Evolutionary conservation across 83 land plant species (phyloP).

Genomic region (Isoetes engelmannii): DNA sequence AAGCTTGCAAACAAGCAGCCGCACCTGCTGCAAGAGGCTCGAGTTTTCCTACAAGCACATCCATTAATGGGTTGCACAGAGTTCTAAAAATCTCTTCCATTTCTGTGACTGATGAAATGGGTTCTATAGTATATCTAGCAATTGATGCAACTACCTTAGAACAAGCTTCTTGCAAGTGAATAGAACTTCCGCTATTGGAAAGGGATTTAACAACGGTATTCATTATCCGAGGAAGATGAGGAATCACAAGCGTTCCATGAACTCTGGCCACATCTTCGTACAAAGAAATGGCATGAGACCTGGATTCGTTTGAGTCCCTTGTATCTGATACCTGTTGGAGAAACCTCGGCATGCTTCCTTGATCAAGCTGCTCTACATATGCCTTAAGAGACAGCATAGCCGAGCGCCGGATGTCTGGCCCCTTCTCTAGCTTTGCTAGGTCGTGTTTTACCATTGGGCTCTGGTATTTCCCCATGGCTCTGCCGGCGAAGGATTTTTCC

Average conservation of each 20-base stretch:
- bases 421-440: constrained; percentile 35
- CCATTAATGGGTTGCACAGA: constrained; percentile 16
- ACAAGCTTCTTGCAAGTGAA: constrained; percentile 13
- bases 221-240: constrained; percentile 23
- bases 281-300: constrained; percentile 15
- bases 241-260: constrained; percentile 11
- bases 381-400: constrained; percentile 27
- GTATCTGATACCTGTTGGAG: constrained; percentile 27
- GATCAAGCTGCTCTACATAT: constrained; percentile 28
- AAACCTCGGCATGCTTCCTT: constrained; percentile 21
- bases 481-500: too few species aligned
- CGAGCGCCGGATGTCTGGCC: constrained; percentile 23
- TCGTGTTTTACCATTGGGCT: constrained; percentile 41
- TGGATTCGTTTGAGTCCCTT: constrained; percentile 1
- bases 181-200: constrained; percentile 9
- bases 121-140: constrained; percentile 18
- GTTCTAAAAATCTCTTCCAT: not conserved
- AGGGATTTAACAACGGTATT: constrained; percentile 8
- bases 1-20: constrained; percentile 15
- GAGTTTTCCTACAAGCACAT: constrained; percentile 11
- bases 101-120: not conserved
- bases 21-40: constrained; percentile 20
- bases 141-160: constrained; percentile 19
- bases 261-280: constrained; percentile 21
- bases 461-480: constrained; percentile 23